Base-by-base conservation (phyloP, 1,284 basidiomycete species). In the Tranzscheliella williamsii region DNA sequence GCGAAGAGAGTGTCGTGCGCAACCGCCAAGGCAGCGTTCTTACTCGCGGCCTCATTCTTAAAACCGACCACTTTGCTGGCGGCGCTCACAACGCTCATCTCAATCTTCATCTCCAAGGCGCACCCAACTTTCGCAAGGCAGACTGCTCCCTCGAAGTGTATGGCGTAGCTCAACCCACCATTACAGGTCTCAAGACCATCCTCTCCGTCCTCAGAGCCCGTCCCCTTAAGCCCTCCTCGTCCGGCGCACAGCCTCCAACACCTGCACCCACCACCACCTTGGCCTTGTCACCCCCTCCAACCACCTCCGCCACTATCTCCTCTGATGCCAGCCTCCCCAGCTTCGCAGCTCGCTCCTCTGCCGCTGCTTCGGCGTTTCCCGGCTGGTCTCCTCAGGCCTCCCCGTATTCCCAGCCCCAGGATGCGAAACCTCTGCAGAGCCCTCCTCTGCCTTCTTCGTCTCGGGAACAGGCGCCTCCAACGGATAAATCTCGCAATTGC, bases 141-240 rank as follows among this genome's bases (percentile, higher is more conserved):
- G 72, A 70, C 29, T 37, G 87, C 87, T 18, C 62, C 8, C 66
- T 76, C 29, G 75, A 73, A 18, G 77, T 78, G 18, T 78, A 74
- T 30, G 72, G 76, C 31, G 67, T 70, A 6, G 95, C 95, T 2
- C 95, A 98, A 76, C 95, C 95, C 12, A 91, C 93, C 4, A 86
- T 91, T 0, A 87, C 92, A 57, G 95, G 95, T 16, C 82, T 99
- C 13, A 85, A 91, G 51, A 92, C 91, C 1, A 91, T 98, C 42
- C 81, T 99, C 4, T 90, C 91, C 18, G 84, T 94, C 5, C 83
- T 99, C 5, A 83, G 87, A 16, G 71, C 70, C 24, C 38, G 56
- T 8, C 69, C 69, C 5, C 38, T 51, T n/a, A 51, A 48, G 32
- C 24, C 56, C 11, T n/a, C n/a, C n/a, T n/a, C n/a, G n/a, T n/a